Percentiles rank a stretch among this genome's conserved stretches.
Conservation (phyloP, 371 early-diverging fungal genomes). For the Zopfochytrium polystomum region DNA sequence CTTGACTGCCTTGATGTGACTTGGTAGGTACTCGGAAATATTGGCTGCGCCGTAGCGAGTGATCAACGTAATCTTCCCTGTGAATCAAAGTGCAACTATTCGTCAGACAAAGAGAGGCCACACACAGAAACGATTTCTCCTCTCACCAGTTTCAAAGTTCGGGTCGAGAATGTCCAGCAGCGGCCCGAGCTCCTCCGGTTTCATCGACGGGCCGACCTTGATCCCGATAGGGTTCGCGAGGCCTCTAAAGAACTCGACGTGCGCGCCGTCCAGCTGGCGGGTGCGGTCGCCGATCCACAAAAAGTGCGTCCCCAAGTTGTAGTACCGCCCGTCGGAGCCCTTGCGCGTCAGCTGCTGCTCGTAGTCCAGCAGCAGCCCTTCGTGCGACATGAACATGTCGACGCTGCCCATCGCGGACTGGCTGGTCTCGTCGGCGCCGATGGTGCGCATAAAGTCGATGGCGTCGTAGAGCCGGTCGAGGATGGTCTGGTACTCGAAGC, state of each 20-base stretch:
- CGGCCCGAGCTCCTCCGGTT: slow-evolving; percentile 74
- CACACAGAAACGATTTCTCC: not conserved
- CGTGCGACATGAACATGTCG: slow-evolving; percentile 92
- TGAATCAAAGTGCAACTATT: not conserved
- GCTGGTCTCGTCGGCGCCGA: slow-evolving; percentile 32
- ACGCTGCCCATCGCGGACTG: slow-evolving; percentile 60
- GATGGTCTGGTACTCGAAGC: slow-evolving; percentile 84
- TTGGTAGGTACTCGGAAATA: slow-evolving; percentile 74
- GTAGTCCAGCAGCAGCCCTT: slow-evolving; percentile 89
- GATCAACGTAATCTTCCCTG: slow-evolving; percentile 90
- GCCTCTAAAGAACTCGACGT: slow-evolving; percentile 94
- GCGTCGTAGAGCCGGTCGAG: slow-evolving; percentile 82
- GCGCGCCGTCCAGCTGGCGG: slow-evolving; percentile 90
- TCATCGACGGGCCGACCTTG: slow-evolving; percentile 91
- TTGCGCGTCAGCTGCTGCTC: slow-evolving; percentile 79
- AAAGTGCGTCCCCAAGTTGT: slow-evolving; percentile 86
- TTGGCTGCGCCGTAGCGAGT: slow-evolving; percentile 89
- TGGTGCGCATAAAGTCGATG: slow-evolving; percentile 81
- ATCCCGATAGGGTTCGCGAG: slow-evolving; percentile 94
- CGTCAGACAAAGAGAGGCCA: not conserved
- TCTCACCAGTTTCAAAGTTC: slow-evolving; percentile 58
- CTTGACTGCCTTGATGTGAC: slow-evolving; percentile 86
- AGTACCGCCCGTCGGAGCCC: slow-evolving; percentile 45
- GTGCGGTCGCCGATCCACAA: slow-evolving; percentile 98
- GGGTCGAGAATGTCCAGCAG: slow-evolving; percentile 85